Base-by-base conservation (phyloP, 805 yeast genomes). In the Torulaspora maleeae region DNA sequence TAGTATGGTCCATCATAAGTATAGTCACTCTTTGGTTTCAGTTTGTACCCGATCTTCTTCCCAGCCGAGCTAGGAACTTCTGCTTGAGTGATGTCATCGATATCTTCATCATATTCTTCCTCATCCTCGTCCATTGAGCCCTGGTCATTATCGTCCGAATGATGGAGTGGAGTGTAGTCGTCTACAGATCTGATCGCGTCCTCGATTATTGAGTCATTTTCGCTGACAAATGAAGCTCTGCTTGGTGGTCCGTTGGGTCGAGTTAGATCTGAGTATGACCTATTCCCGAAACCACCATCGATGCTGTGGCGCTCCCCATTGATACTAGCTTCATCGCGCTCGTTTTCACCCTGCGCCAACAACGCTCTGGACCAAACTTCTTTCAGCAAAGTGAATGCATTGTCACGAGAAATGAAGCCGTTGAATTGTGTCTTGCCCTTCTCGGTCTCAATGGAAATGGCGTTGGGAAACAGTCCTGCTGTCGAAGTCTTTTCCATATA, bases 381-480 rank as follows among this genome's bases (percentile, higher is more conserved):
- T 51, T 77, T 79, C 52, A 93, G 71, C 45, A 88, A 75, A 36
- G 82, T 83, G 53, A 77, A 77, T 0, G 95, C 83, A 6, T 80
- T 65, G 61, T 91, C 96, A 45, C 97, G 75, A 1, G 91, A 78
- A 5, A 87, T 70, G 59, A 91, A 89, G 44, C 95, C 86, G 11
- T 96, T 96, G 71, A 91, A 90, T 15, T 79, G 79, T 56, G 88
- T 86, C 50, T 77, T 79, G 74, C 77, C 65, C 72, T 77, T 58
- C 29, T 68, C 71, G 0, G 93, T 84, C 54, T 80, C 83, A 19
- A 88, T 72, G 5, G 77, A 69, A 33, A 91, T 87, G 3, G 95
- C 97, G 61, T 91, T 91, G 17, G 95, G 95, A 58, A 89, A 88
- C 19, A 89, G 70, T 0, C 95, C 96, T 4, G 88, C 96, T 0